Base-by-base conservation (phyloP, 2,329 filamentous ascomycete species). In the Alternaria consortialis region DNA sequence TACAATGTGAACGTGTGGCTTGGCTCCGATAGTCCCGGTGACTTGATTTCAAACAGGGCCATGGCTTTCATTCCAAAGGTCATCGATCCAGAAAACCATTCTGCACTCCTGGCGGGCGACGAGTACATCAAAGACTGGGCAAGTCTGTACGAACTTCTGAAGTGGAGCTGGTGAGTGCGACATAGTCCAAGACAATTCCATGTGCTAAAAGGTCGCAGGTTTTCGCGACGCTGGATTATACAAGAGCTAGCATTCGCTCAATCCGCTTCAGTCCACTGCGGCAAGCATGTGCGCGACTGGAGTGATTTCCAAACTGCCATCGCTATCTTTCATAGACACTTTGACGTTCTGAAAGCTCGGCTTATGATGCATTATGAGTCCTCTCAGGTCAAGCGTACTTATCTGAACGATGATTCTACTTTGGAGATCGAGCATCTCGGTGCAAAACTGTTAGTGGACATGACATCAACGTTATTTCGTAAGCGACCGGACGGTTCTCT, bases 71-170 rank as follows among this genome's bases (percentile, higher is more conserved):
- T 51, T 7, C 47, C 47, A 1, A 17, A n/a, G 13, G 32, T 51
- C 12, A 12, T 37, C 1, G 3, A 50, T 2, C 47, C 20, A 2
- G 31, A 36, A 1, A 51, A 51, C 23, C 3, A 27, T 5, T 17
- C 11, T 2, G 9, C 13, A 1, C 20, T 51, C 27, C 15, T 51
- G 17, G 1, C 32, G 7, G 5, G 15, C 23, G 47, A 51, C 11
- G 1, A 2, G 1, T 27, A 51, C 9, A 17, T 13, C 0, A 3
- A 27, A 37, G 32, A 51, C 0, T 51, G 20, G 48, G 48, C 48
- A 9, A 51, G 48, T n/a, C 1, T 51, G 48, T 46, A 46, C 48
- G 48, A 51, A 4, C 48, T 46, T n/a, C 43, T 46, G 15, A 46
- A 46, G 27, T 17, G 43, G 25, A 46, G 25, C 43, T 46, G 43